A percentile compares a stretch with the other conserved stretches of the same genome.
These are phyloP conservation scores for Sedum album DNA, from an alignment of 164 flowering plant species.

Conservation along the genomic window DNA sequence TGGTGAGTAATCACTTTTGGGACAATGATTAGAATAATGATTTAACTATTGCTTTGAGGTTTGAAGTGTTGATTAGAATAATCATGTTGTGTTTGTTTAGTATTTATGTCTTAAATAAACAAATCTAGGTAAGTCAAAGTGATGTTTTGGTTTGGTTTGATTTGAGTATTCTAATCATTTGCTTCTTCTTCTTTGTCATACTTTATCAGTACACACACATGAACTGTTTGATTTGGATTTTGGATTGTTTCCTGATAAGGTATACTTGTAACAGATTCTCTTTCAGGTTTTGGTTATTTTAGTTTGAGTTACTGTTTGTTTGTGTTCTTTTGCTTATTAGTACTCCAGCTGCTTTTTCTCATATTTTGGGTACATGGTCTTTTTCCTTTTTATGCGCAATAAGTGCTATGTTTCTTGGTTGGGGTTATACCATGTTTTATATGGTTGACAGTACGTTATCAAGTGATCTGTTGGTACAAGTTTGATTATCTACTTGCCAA, in stretches of 20 bases:
- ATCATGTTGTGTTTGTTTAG: too few relatives aligned
- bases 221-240: neutral
- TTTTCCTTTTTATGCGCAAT: neutral
- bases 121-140: neutral
- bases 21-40: neutral
- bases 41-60: neutral
- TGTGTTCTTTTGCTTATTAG: neutral
- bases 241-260: constrained; percentile 5
- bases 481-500: neutral
- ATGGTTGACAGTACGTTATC: neutral
- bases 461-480: neutral
- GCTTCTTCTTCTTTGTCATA: constrained; percentile 6
- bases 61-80: neutral
- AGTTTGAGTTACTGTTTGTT: neutral
- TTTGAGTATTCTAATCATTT: neutral
- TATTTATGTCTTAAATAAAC: too few relatives aligned
- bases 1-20: neutral
- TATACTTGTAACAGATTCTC: neutral
- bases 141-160: neutral
- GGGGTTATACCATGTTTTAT: neutral
- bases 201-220: neutral
- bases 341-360: neutral
- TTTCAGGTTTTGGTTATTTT: neutral
- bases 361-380: neutral
- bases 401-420: neutral